Percentiles rank a stretch among this genome's conserved stretches.
phyloP scores from a whole-genome alignment of 768 basidiomycete species.

The Amanita polypyramis region DNA sequence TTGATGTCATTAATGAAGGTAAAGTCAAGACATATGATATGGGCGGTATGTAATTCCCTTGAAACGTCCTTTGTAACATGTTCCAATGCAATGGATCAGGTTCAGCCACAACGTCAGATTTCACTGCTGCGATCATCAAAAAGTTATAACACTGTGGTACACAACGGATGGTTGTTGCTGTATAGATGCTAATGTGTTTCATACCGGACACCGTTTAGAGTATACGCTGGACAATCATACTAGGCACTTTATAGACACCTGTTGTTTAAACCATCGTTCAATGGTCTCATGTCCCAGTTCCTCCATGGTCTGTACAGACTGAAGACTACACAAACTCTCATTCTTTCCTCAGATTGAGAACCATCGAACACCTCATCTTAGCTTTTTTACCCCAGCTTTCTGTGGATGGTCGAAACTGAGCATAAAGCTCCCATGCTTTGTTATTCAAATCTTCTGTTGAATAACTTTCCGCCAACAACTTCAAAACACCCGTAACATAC shows the following conservation, averaged over 20 bases:
- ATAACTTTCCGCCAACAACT: constrained; percentile 55
- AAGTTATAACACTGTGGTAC: constrained; percentile 34
- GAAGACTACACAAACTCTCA: background rate
- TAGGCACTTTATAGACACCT: background rate
- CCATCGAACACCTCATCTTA: constrained; percentile 56
- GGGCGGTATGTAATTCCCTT: constrained; percentile 59
- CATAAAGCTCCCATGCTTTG: constrained; percentile 71
- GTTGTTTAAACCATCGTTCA: background rate
- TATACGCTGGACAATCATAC: background rate
- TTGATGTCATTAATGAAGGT: constrained; percentile 83
- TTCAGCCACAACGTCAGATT: constrained; percentile 85
- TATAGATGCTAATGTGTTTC: background rate
- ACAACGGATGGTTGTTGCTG: background rate
- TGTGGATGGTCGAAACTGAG: constrained; percentile 75
- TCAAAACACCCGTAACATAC: constrained; percentile 66
- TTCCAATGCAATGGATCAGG: constrained; percentile 31
- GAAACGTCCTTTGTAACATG: background rate
- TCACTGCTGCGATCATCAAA: constrained; percentile 88
- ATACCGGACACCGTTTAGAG: constrained; percentile 7
- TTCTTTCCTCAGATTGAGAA: constrained; percentile 48
- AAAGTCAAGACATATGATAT: constrained; percentile 91
- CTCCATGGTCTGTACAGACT: background rate
- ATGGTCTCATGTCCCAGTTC: background rate
- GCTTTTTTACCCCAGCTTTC: constrained; percentile 81
- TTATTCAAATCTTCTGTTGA: constrained; percentile 46